Percentiles rank a stretch among this genome's conserved stretches.
phyloP scores from a whole-genome alignment of 345 rosid genomes.

The Excoecaria cochinchinensis region DNA sequence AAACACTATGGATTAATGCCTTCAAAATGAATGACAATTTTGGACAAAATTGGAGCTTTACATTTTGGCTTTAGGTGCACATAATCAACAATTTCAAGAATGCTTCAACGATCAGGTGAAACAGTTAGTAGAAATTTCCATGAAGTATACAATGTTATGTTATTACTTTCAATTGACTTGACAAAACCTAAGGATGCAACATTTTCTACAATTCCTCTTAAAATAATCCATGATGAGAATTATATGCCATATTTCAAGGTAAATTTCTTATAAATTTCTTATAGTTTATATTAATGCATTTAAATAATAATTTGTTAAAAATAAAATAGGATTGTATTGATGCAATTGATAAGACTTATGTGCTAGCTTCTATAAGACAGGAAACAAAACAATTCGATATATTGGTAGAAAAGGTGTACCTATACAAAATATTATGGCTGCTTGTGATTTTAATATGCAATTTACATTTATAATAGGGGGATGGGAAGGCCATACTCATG shows the following conservation, averaged over 20 bases:
- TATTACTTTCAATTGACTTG: neutral
- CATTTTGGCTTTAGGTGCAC: too few relatives aligned
- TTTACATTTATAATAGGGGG: constrained; percentile 7
- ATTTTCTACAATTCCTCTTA: neutral
- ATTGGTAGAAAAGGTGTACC: too few relatives aligned
- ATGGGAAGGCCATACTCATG: neutral
- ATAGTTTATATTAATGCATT: neutral
- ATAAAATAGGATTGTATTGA: neutral
- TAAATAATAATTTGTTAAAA: neutral
- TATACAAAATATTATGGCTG: too few relatives aligned
- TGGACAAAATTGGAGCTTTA: too few relatives aligned
- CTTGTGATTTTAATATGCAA: neutral
- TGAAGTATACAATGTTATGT: neutral
- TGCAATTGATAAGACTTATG: neutral
- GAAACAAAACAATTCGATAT: neutral
- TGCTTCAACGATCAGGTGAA: neutral
- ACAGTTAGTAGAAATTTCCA: neutral
- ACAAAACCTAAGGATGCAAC: neutral
- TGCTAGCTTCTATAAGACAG: neutral
- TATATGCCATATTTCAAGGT: too few relatives aligned
- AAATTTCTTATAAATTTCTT: neutral
- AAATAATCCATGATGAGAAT: neutral
- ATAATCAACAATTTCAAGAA: neutral
- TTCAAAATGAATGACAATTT: too few relatives aligned
- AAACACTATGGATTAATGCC: too few relatives aligned